phyloP scores from a whole-genome alignment of 495 filamentous ascomycete genomes.

The Evernia prunastri region DNA sequence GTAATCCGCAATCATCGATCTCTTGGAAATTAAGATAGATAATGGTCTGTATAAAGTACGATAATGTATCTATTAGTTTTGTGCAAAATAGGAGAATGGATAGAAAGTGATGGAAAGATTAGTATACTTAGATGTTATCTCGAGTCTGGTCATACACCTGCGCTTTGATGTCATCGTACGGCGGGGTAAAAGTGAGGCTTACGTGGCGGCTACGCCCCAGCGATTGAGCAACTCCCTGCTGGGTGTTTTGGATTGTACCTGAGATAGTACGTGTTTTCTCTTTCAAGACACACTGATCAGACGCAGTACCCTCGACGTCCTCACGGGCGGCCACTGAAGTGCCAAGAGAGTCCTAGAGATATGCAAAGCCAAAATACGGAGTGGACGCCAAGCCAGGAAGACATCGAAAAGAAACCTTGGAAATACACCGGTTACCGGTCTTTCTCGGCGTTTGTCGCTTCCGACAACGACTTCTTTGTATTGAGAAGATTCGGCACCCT shows the following conservation, averaged over 20 bases:
- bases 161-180: background rate
- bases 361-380: background rate
- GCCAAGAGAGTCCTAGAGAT: background rate
- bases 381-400: background rate
- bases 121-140: too few species aligned
- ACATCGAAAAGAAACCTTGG: background rate
- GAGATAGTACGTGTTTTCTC: too few species aligned
- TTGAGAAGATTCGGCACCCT: background rate
- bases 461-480: slow-evolving; percentile 10
- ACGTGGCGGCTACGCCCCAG: background rate
- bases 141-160: too few species aligned
- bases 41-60: too few species aligned
- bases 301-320: background rate
- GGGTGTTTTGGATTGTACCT: background rate
- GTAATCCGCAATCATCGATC: too few species aligned
- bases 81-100: background rate
- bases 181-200: background rate
- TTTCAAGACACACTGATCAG: too few species aligned
- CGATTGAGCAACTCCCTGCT: background rate
- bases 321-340: too few species aligned
- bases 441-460: background rate
- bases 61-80: too few species aligned
- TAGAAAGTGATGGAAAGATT: background rate
- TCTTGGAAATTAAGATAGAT: too few species aligned
- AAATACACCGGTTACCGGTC: background rate